Evolutionary conservation across 1,139 yeast genomes (phyloP).

Genomic region (Debaryomyces coudertii): DNA sequence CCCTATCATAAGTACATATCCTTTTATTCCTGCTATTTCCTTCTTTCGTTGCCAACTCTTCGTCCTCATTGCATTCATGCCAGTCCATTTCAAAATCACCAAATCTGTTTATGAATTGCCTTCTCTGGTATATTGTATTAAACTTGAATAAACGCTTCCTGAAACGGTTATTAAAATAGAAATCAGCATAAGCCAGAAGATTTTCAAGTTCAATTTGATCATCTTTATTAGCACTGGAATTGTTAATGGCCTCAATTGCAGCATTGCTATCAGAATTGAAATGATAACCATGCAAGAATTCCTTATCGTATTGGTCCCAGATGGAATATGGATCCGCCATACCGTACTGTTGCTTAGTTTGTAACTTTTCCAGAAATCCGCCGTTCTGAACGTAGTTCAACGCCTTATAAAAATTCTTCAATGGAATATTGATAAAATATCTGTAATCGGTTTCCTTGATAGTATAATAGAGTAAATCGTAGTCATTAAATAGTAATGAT

Average conservation of each 20-base stretch:
- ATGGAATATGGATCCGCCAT: constrained; percentile 34
- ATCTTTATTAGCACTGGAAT: constrained; percentile 2
- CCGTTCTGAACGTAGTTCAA: constrained; percentile 40
- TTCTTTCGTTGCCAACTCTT: constrained; percentile 17
- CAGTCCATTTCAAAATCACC: constrained; percentile 46
- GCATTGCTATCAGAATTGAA: constrained; percentile 5
- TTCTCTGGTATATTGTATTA: constrained; percentile 49
- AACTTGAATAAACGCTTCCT: constrained; percentile 49
- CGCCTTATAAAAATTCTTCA: constrained; percentile 48
- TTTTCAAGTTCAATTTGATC: constrained; percentile 19
- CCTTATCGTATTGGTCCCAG: constrained; percentile 28
- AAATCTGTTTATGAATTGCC: constrained; percentile 49
- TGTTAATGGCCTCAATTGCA: neutral
- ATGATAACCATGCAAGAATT: constrained; percentile 18
- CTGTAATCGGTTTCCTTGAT: constrained; percentile 46
- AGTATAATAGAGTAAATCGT: constrained; percentile 45
- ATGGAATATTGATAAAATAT: constrained; percentile 45
- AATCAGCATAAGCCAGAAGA: constrained; percentile 32
- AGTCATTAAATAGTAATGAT: constrained; percentile 46
- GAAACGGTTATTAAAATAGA: constrained; percentile 39
- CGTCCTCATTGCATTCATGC: constrained; percentile 22
- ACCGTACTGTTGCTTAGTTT: constrained; percentile 26
- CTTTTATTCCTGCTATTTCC: constrained; percentile 14
- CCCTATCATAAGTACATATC: constrained; percentile 38
- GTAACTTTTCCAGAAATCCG: constrained; percentile 14